Evolutionary conservation across 83 land plant species (phyloP), one percentile per base, ranked within the genome.

Genomic region (Picea mariana): DNA sequence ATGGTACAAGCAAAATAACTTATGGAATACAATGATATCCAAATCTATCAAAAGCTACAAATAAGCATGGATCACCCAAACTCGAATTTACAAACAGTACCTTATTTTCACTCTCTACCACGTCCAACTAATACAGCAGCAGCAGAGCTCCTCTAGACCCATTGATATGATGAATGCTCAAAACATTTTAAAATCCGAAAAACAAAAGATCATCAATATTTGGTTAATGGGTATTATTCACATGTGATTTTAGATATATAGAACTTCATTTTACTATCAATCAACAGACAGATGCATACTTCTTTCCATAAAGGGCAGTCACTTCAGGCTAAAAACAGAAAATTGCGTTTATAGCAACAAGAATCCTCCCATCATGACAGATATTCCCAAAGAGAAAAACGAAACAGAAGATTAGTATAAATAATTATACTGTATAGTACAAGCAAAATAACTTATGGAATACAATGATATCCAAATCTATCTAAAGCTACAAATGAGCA

Each of bases 21-120:
- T 27, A 31, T 15, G 31, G 71, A 67, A 11, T 67, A 67, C 49
- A 47, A 47, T 9, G 31, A 73, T 20, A 6, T 49, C 13, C 58
- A n/a, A 47, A 47, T 44, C 47, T 24, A 73, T 73, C 77, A 73
- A 73, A 42, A 73, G 55, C 77, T 38, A 69, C 47, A 18, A 69
- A 8, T 11, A 3, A 73, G n/a, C 52, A 73, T 21, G 24, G 27
- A 73, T 47, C 77, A 73, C 77, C 77, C 42, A n/a, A 73, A 73
- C 24, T 44, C 52, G 38, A 47, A 44, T 20, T 52, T 52, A 73
- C 21, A 73, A 38, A 47, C 47, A 42, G 52, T 42, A 42, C 77
- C 55, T 73, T 73, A 4, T 3, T 44, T 73, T n/a, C 58, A 20
- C 24, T 11, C 58, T 15, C 5, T 73, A 44, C 55, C 52, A 47